These are phyloP conservation scores for Leccinum pseudoinsigne DNA, from an alignment of 1,284 basidiomycete genomes.

Conservation along the genomic window DNA sequence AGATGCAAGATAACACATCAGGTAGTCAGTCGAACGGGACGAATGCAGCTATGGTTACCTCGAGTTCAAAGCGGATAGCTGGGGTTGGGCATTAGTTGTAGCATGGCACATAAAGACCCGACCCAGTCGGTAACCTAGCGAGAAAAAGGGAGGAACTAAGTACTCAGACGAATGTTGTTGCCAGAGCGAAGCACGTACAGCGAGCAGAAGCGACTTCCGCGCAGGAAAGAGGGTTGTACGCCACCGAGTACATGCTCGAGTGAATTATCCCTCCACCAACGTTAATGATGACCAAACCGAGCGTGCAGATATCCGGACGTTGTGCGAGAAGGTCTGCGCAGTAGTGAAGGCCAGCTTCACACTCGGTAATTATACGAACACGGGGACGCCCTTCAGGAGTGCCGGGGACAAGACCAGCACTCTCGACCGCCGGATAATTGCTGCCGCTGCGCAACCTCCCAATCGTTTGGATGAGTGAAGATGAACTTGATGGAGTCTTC, in stretches of 20 bases:
- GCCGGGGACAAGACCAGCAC: conserved; percentile 30
- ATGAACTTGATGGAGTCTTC: conserved; percentile 33
- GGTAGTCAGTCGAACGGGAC: too few relatives aligned
- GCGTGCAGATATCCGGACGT: not conserved
- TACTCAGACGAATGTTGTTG: not conserved
- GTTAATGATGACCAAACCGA: not conserved
- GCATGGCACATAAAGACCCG: not conserved
- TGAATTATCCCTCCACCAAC: not conserved
- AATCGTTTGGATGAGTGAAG: conserved; percentile 13
- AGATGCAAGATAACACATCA: not conserved
- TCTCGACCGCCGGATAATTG: conserved; percentile 36
- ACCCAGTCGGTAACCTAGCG: not conserved
- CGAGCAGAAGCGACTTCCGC: not conserved
- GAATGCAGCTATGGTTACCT: not conserved
- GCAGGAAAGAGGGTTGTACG: not conserved
- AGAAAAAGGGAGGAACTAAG: not conserved
- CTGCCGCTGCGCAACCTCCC: conserved; percentile 36
- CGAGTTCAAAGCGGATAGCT: too few relatives aligned
- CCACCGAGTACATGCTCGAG: not conserved
- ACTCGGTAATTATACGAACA: conserved; percentile 46
- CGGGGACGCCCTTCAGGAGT: conserved; percentile 20
- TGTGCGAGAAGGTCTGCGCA: conserved; percentile 37
- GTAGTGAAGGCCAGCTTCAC: conserved; percentile 48
- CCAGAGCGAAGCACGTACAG: not conserved
- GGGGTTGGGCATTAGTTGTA: too few relatives aligned